phyloP scores from a whole-genome alignment of 2,329 filamentous ascomycete genomes.

The Aphanocladium album region DNA sequence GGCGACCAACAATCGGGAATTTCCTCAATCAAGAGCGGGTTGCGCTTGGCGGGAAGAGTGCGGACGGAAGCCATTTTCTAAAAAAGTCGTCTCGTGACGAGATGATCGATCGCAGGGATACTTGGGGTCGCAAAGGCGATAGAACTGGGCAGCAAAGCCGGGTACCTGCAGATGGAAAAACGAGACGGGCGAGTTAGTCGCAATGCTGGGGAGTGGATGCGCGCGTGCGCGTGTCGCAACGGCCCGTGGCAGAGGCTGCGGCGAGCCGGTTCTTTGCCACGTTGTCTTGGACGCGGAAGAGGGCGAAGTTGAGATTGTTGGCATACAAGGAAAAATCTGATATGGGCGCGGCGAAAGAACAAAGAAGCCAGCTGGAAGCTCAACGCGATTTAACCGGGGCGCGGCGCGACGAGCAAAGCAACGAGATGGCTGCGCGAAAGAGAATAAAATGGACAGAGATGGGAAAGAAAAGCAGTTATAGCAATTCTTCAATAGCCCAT shows the following conservation, averaged over 20 bases:
- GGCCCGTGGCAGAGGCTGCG: not conserved
- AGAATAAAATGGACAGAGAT: not conserved
- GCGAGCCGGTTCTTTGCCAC: not conserved
- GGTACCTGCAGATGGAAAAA: not conserved
- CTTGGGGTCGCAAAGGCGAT: not conserved
- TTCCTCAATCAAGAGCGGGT: conserved; percentile 58
- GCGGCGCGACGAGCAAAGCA: not conserved
- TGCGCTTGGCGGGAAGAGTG: conserved; percentile 52
- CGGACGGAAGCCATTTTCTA: conserved; percentile 20
- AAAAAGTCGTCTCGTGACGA: not conserved
- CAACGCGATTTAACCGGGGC: conserved; percentile 7
- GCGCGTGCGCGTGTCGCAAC: conserved; percentile 4
- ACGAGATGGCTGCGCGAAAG: not conserved
- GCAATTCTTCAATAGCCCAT: not conserved
- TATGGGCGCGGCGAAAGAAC: not conserved
- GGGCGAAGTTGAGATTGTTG: not conserved
- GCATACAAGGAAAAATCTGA: not conserved
- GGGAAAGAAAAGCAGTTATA: not conserved
- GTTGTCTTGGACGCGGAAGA: not conserved
- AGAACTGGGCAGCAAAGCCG: not conserved
- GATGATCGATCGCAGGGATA: not conserved
- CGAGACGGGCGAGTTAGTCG: conserved; percentile 3
- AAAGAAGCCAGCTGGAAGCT: not conserved
- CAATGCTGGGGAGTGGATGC: not conserved
- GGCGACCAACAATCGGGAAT: conserved; percentile 37